Percentiles rank a stretch among this genome's conserved stretches.
Conservation (phyloP, 140 eudicot genomes). For the Artemisia princeps region DNA sequence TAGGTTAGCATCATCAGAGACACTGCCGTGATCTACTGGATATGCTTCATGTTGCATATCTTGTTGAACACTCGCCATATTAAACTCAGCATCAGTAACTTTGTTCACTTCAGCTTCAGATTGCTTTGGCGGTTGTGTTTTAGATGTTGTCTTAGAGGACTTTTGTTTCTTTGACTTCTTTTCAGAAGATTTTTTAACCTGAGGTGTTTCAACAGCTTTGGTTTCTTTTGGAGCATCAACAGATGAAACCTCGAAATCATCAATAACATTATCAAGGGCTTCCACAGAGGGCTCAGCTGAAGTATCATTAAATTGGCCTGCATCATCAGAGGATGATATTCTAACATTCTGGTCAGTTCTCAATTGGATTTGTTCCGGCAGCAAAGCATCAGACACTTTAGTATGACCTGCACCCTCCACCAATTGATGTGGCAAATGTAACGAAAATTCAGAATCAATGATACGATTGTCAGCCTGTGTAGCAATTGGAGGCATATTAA, state of each 20-base stretch:
- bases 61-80: too few relatives aligned
- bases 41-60: slow-evolving; percentile 27
- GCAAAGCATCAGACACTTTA: too few relatives aligned
- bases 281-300: slow-evolving; percentile 1
- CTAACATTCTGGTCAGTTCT: slow-evolving; percentile 21
- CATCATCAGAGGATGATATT: slow-evolving; percentile 17
- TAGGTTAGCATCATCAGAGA: slow-evolving; percentile 22
- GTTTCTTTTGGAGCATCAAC: slow-evolving; percentile 30
- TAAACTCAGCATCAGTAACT: slow-evolving; percentile 24
- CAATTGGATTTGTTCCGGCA: slow-evolving; percentile 9
- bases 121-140: slow-evolving; percentile 43
- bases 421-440: slow-evolving; percentile 62
- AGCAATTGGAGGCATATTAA: slow-evolving; percentile 31
- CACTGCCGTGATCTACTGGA: not conserved
- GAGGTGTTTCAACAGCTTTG: slow-evolving; percentile 39
- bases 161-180: slow-evolving; percentile 82
- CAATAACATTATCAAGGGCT: slow-evolving; percentile 19
- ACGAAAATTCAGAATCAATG: slow-evolving; percentile 15
- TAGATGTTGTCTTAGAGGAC: slow-evolving; percentile 43
- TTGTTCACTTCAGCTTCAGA: slow-evolving; percentile 36
- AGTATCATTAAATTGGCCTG: slow-evolving; percentile 20
- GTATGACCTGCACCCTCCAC: slow-evolving; percentile 24
- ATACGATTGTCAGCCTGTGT: slow-evolving; percentile 33
- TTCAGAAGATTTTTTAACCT: slow-evolving; percentile 51
- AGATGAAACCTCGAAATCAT: slow-evolving; percentile 7